phyloP scores from a whole-genome alignment of 2,329 filamentous ascomycete species.

The Claviceps sp. region DNA sequence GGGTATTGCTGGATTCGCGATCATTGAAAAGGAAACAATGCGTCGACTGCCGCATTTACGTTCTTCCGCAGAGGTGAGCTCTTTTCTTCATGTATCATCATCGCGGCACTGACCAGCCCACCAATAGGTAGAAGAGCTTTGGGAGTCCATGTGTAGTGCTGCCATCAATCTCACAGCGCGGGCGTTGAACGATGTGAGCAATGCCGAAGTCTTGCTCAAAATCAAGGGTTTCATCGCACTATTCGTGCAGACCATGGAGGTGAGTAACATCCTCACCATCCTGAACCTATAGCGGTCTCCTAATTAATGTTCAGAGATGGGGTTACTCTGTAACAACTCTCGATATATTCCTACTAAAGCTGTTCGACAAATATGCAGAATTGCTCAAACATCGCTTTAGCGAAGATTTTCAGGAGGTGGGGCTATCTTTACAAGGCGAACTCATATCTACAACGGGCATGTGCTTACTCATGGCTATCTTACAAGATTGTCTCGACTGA shows the following conservation, averaged over 20 bases:
- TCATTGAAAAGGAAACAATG: constrained; percentile 91
- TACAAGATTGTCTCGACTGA: constrained; percentile 65
- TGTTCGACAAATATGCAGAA: constrained; percentile 91
- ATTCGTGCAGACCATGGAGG: constrained; percentile 98
- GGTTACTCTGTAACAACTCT: constrained; percentile 72
- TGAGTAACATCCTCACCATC: constrained; percentile 42
- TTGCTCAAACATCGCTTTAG: constrained; percentile 83
- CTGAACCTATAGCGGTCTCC: constrained; percentile 47
- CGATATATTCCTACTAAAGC: constrained; percentile 69
- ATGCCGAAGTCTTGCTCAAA: constrained; percentile 81
- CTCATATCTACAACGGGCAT: not conserved
- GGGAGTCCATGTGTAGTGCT: constrained; percentile 94
- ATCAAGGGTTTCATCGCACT: constrained; percentile 87
- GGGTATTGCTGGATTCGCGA: constrained; percentile 89
- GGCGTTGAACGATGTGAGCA: constrained; percentile 64
- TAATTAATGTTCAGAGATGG: constrained; percentile 74
- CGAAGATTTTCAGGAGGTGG: constrained; percentile 84
- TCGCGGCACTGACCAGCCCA: not conserved
- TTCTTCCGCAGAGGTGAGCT: constrained; percentile 62
- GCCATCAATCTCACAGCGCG: constrained; percentile 72
- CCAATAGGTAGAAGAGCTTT: constrained; percentile 81
- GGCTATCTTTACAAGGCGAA: constrained; percentile 1
- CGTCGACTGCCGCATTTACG: constrained; percentile 71
- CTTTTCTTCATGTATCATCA: not conserved
- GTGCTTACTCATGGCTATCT: not conserved